Evolutionary conservation across 306 rosid species (phyloP).

Genomic region (Lathyrus sativus): DNA sequence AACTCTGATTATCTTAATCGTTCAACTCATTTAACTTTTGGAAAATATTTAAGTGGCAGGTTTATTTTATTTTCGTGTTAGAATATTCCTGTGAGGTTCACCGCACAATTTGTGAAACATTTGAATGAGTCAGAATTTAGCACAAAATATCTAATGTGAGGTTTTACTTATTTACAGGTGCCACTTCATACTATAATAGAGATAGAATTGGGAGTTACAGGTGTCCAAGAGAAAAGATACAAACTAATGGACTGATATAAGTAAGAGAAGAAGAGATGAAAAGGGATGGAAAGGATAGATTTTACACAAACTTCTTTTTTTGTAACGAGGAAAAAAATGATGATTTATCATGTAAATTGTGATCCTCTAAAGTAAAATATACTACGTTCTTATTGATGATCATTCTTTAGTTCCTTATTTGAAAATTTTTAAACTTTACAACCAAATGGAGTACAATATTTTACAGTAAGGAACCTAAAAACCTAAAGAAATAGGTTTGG

Average conservation of each 20-base stretch:
- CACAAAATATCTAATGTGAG: conserved; percentile 19
- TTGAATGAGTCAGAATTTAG: conserved; percentile 7
- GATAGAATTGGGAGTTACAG: conserved; percentile 96
- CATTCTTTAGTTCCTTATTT: conserved; percentile 25
- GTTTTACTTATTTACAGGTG: conserved; percentile 56
- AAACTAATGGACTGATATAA: conserved; percentile 81
- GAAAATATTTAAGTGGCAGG: conserved; percentile 3
- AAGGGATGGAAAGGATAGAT: neutral
- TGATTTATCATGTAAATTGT: conserved; percentile 33
- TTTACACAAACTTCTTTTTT: neutral
- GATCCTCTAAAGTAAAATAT: conserved; percentile 1
- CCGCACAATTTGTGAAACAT: conserved; percentile 16
- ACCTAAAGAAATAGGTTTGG: conserved; percentile 10
- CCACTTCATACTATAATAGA: conserved; percentile 97
- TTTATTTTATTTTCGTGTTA: conserved; percentile 10
- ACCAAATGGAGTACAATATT: neutral
- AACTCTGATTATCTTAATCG: neutral
- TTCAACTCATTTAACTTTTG: neutral
- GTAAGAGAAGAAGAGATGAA: conserved; percentile 14
- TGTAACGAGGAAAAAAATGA: conserved; percentile 5
- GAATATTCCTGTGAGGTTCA: conserved; percentile 10
- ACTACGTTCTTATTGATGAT: conserved; percentile 13
- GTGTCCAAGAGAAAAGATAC: conserved; percentile 97
- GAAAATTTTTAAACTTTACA: conserved; percentile 6
- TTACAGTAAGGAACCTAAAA: neutral